Evolutionary conservation across 2,329 filamentous ascomycete genomes (phyloP).

Genomic region (Aspergillus neotritici): DNA sequence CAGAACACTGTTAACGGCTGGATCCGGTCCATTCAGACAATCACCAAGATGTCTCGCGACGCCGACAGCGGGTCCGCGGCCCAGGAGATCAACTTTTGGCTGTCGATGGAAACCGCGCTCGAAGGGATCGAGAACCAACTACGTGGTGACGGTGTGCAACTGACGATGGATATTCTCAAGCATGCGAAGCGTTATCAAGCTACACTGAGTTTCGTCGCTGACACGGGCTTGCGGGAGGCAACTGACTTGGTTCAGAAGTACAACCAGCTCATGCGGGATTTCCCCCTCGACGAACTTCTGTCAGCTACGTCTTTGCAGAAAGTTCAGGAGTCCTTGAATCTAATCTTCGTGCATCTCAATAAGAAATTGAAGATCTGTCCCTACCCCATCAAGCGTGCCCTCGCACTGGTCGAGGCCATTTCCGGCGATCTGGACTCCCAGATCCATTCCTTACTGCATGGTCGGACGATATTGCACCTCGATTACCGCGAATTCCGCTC

Average conservation of each 20-base stretch:
- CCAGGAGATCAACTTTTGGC: slow-evolving; percentile 98
- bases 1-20: slow-evolving; percentile 92
- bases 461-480: slow-evolving; percentile 82
- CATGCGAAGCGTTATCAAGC: slow-evolving; percentile 97
- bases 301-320: slow-evolving; percentile 86
- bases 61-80: slow-evolving; percentile 72
- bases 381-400: slow-evolving; percentile 84
- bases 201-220: slow-evolving; percentile 91
- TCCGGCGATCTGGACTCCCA: slow-evolving; percentile 86
- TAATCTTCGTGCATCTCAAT: slow-evolving; percentile 92
- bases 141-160: slow-evolving; percentile 75
- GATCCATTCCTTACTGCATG: slow-evolving; percentile 78
- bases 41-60: slow-evolving; percentile 90
- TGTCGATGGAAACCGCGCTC: slow-evolving; percentile 90
- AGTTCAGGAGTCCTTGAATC: slow-evolving; percentile 77
- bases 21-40: slow-evolving; percentile 97
- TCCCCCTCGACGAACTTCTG: slow-evolving; percentile 88
- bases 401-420: slow-evolving; percentile 94
- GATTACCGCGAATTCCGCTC: slow-evolving; percentile 85
- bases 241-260: slow-evolving; percentile 97
- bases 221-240: slow-evolving; percentile 92
- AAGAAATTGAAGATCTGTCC: slow-evolving; percentile 96
- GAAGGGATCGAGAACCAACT: slow-evolving; percentile 89
- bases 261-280: slow-evolving; percentile 97
- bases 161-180: slow-evolving; percentile 92